phyloP scores from a whole-genome alignment of 2,329 filamentous ascomycete genomes.

The Myriosclerotinia curreyana region DNA sequence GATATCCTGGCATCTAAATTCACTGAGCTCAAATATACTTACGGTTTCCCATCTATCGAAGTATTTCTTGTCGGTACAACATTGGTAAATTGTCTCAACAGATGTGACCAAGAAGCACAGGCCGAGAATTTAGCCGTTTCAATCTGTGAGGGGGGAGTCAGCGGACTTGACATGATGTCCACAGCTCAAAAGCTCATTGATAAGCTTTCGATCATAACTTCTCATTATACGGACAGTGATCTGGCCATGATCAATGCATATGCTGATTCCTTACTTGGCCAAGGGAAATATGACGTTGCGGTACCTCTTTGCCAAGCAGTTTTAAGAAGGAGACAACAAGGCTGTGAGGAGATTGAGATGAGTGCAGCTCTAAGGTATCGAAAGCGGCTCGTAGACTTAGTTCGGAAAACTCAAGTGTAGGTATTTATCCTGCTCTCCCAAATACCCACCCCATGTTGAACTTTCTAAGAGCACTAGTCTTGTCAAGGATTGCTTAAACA shows the following conservation, averaged over 20 bases:
- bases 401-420: not conserved
- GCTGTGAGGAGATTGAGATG: not conserved
- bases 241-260: not conserved
- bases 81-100: conserved; percentile 11
- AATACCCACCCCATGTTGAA: too few species aligned
- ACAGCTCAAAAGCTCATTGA: not conserved
- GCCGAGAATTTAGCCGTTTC: not conserved
- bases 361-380: not conserved
- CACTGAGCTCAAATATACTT: not conserved
- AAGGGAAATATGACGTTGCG: not conserved
- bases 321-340: not conserved
- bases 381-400: not conserved
- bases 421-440: not conserved
- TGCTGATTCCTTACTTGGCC: not conserved
- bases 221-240: not conserved
- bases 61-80: not conserved
- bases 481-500: not conserved
- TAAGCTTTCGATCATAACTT: not conserved
- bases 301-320: not conserved
- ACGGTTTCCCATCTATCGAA: not conserved
- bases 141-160: not conserved
- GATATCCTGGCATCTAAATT: not conserved
- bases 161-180: not conserved
- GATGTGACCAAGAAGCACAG: not conserved
- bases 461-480: too few species aligned